Percentiles rank a stretch among this genome's conserved stretches.
These are phyloP conservation scores for Tulasnella sp. DNA, from an alignment of 768 basidiomycete species.

Conservation along the genomic window DNA sequence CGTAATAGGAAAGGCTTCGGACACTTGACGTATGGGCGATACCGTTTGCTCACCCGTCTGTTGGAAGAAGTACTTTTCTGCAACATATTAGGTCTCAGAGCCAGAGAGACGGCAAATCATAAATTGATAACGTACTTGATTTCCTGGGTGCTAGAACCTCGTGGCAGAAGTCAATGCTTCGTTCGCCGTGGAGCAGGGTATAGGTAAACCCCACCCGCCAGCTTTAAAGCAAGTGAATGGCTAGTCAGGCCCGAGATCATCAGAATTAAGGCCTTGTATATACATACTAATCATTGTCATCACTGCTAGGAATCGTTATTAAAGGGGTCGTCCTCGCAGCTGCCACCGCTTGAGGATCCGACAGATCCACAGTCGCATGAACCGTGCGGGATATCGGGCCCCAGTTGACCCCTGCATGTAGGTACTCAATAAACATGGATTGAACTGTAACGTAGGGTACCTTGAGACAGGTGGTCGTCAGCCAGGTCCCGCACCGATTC, in stretches of 20 bases:
- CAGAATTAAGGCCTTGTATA: background rate
- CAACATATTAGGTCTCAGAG: background rate
- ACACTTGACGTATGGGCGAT: background rate
- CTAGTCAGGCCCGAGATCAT: background rate
- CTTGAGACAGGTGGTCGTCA: background rate
- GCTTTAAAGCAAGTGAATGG: background rate
- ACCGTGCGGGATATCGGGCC: background rate
- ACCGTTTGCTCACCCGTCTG: background rate
- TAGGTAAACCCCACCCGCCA: background rate
- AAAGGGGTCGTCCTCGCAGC: background rate
- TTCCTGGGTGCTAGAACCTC: background rate
- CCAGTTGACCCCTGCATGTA: background rate
- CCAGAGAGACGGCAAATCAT: background rate
- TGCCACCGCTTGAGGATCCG: background rate
- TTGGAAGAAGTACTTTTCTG: background rate
- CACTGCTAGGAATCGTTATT: background rate
- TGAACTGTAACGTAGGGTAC: background rate
- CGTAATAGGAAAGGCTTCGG: background rate
- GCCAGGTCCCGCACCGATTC: background rate
- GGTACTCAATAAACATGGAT: background rate
- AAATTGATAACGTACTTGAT: background rate
- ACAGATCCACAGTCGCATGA: background rate
- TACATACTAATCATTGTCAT: background rate
- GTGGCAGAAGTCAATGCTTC: background rate
- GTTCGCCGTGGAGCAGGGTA: background rate